These are phyloP conservation scores for Basipetospora chlamydospora DNA, from an alignment of 2,329 filamentous ascomycete species.

Conservation along the genomic window DNA sequence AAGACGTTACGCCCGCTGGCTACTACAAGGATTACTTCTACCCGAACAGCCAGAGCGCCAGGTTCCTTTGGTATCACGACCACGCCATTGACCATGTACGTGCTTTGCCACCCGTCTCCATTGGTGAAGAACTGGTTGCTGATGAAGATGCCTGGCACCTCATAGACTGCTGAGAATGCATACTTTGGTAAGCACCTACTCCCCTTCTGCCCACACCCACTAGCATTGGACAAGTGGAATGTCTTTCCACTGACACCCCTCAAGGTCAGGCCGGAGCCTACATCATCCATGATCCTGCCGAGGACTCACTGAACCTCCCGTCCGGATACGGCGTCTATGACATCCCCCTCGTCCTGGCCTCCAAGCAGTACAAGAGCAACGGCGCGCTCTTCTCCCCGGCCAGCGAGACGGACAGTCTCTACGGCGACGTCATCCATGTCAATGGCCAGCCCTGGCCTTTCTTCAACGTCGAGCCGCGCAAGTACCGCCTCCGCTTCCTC, in stretches of 20 bases:
- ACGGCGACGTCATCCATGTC: conserved; percentile 42
- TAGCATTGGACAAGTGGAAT: conserved; percentile 32
- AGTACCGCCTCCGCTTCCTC: conserved; percentile 42
- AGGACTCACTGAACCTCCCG: conserved; percentile 33
- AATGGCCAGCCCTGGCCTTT: conserved; percentile 47
- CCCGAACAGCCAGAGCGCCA: conserved; percentile 35
- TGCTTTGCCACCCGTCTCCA: too few relatives aligned
- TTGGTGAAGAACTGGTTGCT: too few relatives aligned
- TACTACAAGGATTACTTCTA: conserved; percentile 50
- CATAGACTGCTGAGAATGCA: conserved; percentile 4
- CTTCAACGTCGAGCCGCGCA: conserved; percentile 41
- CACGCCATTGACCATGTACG: conserved; percentile 21
- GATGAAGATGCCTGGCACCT: too few relatives aligned
- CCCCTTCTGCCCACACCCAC: background rate
- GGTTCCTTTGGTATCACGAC: conserved; percentile 45
- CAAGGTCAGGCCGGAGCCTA: conserved; percentile 44
- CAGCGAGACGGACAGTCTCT: conserved; percentile 30
- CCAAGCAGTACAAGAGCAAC: conserved; percentile 36
- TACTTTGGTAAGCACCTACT: background rate
- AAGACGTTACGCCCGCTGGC: conserved; percentile 32
- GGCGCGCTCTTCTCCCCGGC: conserved; percentile 32
- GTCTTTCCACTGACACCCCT: too few relatives aligned
- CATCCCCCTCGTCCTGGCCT: conserved; percentile 31
- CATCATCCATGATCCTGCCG: conserved; percentile 33
- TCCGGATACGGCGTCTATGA: conserved; percentile 34